Conservation (phyloP, 163 green algal species). For the Prototheca cutis region DNA sequence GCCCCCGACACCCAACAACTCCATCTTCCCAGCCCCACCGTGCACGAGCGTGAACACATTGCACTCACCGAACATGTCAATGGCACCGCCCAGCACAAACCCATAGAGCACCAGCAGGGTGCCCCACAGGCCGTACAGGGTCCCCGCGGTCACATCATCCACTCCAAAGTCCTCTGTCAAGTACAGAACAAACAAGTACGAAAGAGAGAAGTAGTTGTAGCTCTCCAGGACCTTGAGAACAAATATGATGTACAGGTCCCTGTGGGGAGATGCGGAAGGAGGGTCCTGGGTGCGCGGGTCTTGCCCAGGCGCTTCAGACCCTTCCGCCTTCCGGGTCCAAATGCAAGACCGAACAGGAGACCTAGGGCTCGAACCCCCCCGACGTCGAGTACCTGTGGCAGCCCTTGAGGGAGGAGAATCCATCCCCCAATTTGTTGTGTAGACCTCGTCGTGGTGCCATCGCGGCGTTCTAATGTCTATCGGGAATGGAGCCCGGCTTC, state of each 20-base stretch:
- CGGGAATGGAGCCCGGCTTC: not conserved
- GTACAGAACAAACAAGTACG: constrained; percentile 34
- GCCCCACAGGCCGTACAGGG: constrained; percentile 48
- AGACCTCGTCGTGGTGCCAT: not conserved
- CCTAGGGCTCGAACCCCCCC: too few species aligned
- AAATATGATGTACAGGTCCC: constrained; percentile 47
- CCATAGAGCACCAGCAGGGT: constrained; percentile 34
- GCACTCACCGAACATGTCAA: constrained; percentile 41
- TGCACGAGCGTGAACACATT: too few species aligned
- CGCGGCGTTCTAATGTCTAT: not conserved
- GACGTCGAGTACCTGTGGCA: not conserved
- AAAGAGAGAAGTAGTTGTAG: constrained; percentile 48
- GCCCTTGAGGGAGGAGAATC: not conserved
- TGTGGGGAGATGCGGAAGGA: constrained; percentile 7
- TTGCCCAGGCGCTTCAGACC: not conserved
- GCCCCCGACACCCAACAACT: too few species aligned
- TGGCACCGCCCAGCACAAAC: constrained; percentile 30
- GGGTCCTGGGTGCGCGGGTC: not conserved
- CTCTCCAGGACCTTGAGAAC: constrained; percentile 43
- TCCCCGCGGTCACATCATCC: constrained; percentile 29
- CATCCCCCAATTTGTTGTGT: not conserved
- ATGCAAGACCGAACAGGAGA: too few species aligned
- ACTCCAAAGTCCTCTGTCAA: constrained; percentile 51
- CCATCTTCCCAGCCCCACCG: too few species aligned
- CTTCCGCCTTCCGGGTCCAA: not conserved